Evolutionary conservation across 1,284 basidiomycete genomes (phyloP), one percentile per base, ranked within the genome.

Genomic region (Thelephora terrestris): DNA sequence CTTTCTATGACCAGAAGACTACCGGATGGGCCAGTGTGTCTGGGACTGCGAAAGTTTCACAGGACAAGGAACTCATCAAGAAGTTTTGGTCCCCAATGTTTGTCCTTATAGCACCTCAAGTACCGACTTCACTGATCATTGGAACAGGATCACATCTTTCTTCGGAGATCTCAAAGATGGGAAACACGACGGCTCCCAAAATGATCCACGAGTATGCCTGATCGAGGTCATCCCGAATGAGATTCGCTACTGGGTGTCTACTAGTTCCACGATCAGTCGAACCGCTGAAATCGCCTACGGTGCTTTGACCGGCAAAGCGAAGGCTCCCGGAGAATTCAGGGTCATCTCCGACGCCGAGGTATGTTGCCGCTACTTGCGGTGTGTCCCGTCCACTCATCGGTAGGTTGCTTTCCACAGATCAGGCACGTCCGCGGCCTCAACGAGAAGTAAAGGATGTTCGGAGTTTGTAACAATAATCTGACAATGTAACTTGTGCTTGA

Each of bases 121-220:
- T 5, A 23, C 32, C 35, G 40, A 27, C 29, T 10, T 42, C 20
- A 10, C 23, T 52, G 24, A 42, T 53, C 24, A 16, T 18, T 47
- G 29, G 7, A 10, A 16, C 3, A 85, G 83, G 3, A 70, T 77
- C 39, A 67, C 79, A 10, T 86, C 84, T 0, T 95, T 90, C 78
- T 94, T 95, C 59, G 89, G 87, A 18, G 84, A 94, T 62, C 71
- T 93, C 52, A 81, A 82, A 43, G 92, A 95, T 57, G 89, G 87
- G n/a, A 68, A 85, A 16, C 89, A 92, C 64, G 88, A 81, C 53
- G 92, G 92, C 29, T 78, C 86, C 58, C 74, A 76, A 48, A 71
- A 76, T 50, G 93, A 96, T 55, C 89, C 91, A 0, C 78, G 93
- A 24, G 78, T 96, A 3, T 75, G 81, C 1, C 62, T 91, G 36